A percentile compares a stretch with the other conserved stretches of the same genome.
Conservation (phyloP, 805 yeast species). For the Yarrowia sp. region DNA sequence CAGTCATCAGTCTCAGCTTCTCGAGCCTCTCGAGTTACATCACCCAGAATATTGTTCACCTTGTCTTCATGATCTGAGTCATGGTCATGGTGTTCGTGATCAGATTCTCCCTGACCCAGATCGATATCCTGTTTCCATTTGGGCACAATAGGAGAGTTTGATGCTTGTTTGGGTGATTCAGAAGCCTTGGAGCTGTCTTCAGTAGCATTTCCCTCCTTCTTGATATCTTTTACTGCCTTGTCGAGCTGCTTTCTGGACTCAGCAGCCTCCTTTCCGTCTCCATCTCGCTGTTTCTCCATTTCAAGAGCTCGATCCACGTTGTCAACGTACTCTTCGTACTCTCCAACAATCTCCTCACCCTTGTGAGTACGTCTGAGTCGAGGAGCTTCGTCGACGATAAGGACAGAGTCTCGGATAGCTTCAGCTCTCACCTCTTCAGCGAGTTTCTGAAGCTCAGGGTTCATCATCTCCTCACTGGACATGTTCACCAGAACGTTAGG, state of each 20-base stretch:
- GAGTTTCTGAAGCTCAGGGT: constrained; percentile 73
- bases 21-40: constrained; percentile 20
- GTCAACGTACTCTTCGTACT: constrained; percentile 51
- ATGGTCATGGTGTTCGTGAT: constrained; percentile 3
- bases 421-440: constrained; percentile 76
- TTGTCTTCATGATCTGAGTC: constrained; percentile 41
- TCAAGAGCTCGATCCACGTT: constrained; percentile 24
- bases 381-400: constrained; percentile 66
- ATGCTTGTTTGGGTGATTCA: not conserved
- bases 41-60: constrained; percentile 41
- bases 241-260: not conserved
- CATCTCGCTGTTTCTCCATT: constrained; percentile 14
- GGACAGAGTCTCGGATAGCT: constrained; percentile 69
- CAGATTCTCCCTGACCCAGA: constrained; percentile 12
- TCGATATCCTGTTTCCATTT: constrained; percentile 22
- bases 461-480: constrained; percentile 76
- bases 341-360: constrained; percentile 83
- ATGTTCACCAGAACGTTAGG: constrained; percentile 66
- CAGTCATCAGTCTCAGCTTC: constrained; percentile 43
- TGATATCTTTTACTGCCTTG: not conserved
- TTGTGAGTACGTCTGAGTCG: constrained; percentile 81
- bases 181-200: not conserved
- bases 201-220: not conserved
- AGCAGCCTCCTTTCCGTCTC: constrained; percentile 42
- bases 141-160: constrained; percentile 3